A percentile compares a stretch with the other conserved stretches of the same genome.
These are phyloP conservation scores for Colletotrichum sp. DNA, from an alignment of 2,329 filamentous ascomycete species.

Conservation along the genomic window DNA sequence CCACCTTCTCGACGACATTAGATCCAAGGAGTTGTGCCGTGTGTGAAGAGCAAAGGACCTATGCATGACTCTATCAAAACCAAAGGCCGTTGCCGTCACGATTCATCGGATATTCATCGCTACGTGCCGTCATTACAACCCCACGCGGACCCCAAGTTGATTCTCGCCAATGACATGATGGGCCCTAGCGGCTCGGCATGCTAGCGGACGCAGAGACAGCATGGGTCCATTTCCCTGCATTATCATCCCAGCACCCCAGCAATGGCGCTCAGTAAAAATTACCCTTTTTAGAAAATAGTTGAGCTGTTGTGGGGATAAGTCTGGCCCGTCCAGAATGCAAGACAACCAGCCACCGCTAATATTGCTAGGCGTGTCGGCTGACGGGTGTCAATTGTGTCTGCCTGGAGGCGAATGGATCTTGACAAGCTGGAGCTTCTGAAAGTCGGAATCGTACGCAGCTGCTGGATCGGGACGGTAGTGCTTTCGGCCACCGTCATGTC, in stretches of 20 bases:
- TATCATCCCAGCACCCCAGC: not conserved
- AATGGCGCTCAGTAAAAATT: not conserved
- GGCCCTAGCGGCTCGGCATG: not conserved
- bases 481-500: not conserved
- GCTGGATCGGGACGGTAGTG: not conserved
- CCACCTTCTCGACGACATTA: not conserved
- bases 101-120: not conserved
- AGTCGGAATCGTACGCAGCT: not conserved
- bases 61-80: not conserved
- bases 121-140: not conserved
- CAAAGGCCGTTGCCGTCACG: not conserved
- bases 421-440: not conserved
- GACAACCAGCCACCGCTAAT: not conserved
- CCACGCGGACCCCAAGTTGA: not conserved
- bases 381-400: constrained; percentile 7
- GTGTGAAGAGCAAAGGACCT: not conserved
- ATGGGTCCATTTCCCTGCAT: not conserved
- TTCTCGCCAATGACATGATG: constrained; percentile 3
- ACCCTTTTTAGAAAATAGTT: constrained; percentile 16
- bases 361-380: not conserved
- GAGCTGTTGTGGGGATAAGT: not conserved
- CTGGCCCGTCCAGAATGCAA: not conserved
- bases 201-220: not conserved
- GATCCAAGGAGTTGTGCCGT: not conserved
- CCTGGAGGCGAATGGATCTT: not conserved